Evolutionary conservation across 2,329 filamentous ascomycete genomes (phyloP).

Genomic region (Alternaria sp.): DNA sequence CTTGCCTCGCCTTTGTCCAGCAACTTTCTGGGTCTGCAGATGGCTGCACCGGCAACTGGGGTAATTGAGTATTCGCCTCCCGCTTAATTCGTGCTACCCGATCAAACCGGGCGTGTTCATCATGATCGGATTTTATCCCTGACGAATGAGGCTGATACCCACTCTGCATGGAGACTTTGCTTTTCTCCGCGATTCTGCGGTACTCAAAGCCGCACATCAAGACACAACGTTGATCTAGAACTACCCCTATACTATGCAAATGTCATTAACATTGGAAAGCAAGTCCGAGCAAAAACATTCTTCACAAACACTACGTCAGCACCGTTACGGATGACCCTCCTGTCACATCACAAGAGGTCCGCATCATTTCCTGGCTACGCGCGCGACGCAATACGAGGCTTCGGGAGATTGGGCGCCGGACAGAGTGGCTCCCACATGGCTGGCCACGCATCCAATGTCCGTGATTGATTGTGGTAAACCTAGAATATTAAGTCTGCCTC

Average conservation of each 20-base stretch:
- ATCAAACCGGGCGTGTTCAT: conserved; percentile 18
- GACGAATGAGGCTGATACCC: conserved; percentile 20
- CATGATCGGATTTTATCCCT: conserved; percentile 12
- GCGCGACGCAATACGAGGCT: background rate
- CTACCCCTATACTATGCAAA: background rate
- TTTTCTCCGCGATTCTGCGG: conserved; percentile 4
- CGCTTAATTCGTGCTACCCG: conserved; percentile 16
- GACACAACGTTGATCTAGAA: background rate
- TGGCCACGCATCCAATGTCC: background rate
- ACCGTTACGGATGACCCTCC: background rate
- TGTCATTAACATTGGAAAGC: background rate
- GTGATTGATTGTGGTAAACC: background rate
- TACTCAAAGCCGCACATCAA: conserved; percentile 11
- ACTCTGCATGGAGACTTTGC: conserved; percentile 13
- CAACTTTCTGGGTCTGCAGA: background rate
- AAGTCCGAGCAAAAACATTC: background rate
- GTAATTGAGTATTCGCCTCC: conserved; percentile 7
- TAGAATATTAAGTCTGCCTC: background rate
- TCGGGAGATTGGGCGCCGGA: background rate
- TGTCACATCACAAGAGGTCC: conserved; percentile 4
- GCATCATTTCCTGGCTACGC: conserved; percentile 10
- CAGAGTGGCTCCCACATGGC: background rate
- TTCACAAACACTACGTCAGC: conserved; percentile 6
- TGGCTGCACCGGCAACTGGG: background rate
- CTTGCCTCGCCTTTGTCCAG: background rate